Evolutionary conservation across 2,329 filamentous ascomycete species (phyloP), one percentile per base, ranked within the genome.

Genomic region (Penicillium sclerotigenum): DNA sequence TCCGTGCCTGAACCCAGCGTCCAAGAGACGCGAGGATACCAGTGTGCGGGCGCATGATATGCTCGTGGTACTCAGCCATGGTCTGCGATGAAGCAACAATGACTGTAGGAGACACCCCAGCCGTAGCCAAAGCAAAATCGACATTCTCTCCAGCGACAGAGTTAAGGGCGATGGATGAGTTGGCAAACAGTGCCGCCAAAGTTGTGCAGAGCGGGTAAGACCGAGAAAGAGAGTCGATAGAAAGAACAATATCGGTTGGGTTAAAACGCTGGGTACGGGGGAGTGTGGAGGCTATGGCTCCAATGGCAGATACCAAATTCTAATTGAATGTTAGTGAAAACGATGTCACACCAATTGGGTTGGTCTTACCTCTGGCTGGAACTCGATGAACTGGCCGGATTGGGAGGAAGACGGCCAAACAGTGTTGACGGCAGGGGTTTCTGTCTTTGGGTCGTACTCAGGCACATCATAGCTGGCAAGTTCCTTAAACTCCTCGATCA

Each of bases 221-320:
- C 64, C 88, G 84, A 8, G 88, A 87, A 43, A 97, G 84, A 6
- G 88, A 86, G 65, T 95, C 91, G 43, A 89, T 90, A 0, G 92
- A 87, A 14, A 97, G 82, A 70, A 99, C 89, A 8, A 96, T 80
- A 67, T 99, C 94, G 2, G 85, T 82, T 1, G 86, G 80, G 20
- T 78, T 83, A 58, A 97, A 79, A 58, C 90, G 87, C 68, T 96
- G 89, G 42, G 81, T 81, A 26, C 85, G 82, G 10, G 92, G 91
- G 34, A 97, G 77, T 6, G 88, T 85, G 41, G 88, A 85, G 38
- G 92, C 83, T 70, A 96, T 85, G 16, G 87, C 88, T 33, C 89
- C 88, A 59, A 93, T 84, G 48, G 85, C 93, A n/a, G 94, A 83
- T n/a, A 91, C 85, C n/a, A 99, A 75, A 70, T 97, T 97, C 78